Percentiles rank a stretch among this genome's conserved stretches.
Conservation (phyloP, 108 stramenopile genomes). For the Hondaea fermentalgiana region DNA sequence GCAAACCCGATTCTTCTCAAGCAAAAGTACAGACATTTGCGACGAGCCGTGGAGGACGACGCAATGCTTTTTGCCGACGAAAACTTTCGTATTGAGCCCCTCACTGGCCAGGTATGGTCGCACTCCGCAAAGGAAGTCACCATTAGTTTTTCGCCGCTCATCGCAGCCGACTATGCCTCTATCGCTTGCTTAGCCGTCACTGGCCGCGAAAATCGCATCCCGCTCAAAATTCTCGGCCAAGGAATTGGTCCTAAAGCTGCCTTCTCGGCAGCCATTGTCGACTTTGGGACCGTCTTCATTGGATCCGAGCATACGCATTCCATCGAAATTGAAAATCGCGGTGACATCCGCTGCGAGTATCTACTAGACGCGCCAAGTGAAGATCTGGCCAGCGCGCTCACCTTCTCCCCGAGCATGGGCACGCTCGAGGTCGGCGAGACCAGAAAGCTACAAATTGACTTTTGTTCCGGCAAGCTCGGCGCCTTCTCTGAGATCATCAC, state of each 20-base stretch:
- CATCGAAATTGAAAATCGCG: constrained; percentile 42
- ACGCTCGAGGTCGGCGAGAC: constrained; percentile 20
- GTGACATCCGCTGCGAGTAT: constrained; percentile 58
- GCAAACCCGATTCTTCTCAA: background rate
- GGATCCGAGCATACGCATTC: constrained; percentile 34
- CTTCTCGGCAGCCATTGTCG: constrained; percentile 45
- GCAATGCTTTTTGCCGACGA: constrained; percentile 54
- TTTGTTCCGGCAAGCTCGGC: constrained; percentile 42
- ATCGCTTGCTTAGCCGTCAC: constrained; percentile 49
- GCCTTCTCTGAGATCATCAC: constrained; percentile 48
- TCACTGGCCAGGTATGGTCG: constrained; percentile 53
- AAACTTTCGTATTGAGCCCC: constrained; percentile 46
- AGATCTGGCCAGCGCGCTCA: background rate
- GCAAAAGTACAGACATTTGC: constrained; percentile 49
- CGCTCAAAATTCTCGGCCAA: constrained; percentile 33
- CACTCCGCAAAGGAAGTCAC: constrained; percentile 49
- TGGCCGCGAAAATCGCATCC: constrained; percentile 49
- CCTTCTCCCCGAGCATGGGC: background rate
- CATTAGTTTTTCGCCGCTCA: constrained; percentile 43
- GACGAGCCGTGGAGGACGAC: constrained; percentile 45
- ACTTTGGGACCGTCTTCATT: constrained; percentile 55
- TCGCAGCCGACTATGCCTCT: constrained; percentile 44
- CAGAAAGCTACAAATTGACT: background rate
- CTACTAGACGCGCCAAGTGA: constrained; percentile 30
- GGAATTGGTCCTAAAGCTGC: constrained; percentile 57